phyloP scores from a whole-genome alignment of 768 basidiomycete genomes.

The Guyanaporus albipodus region DNA sequence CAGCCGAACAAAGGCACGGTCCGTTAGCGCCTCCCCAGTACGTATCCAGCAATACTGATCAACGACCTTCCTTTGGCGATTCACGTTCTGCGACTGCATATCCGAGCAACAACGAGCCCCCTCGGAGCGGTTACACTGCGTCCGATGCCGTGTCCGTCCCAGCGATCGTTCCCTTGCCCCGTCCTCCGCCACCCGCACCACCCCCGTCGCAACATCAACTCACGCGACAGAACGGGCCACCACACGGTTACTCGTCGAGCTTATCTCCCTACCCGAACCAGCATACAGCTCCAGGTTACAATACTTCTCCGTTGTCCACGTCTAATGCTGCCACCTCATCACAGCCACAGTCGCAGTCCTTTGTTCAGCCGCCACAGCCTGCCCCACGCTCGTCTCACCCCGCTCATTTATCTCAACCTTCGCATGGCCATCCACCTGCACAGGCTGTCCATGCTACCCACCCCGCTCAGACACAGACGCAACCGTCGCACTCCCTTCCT shows the following conservation, averaged over 20 bases:
- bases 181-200: slow-evolving; percentile 8
- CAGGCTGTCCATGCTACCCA: slow-evolving; percentile 16
- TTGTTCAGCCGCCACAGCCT: slow-evolving; percentile 9
- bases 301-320: slow-evolving; percentile 16
- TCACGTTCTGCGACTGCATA: slow-evolving; percentile 20
- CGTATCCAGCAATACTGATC: slow-evolving; percentile 13
- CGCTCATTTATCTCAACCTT: slow-evolving; percentile 12
- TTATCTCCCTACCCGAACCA: slow-evolving; percentile 13
- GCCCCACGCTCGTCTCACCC: slow-evolving; percentile 10
- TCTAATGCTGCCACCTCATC: slow-evolving; percentile 2
- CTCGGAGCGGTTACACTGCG: slow-evolving; percentile 12
- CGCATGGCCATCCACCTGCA: slow-evolving; percentile 16
- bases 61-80: slow-evolving; percentile 21
- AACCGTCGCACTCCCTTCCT: slow-evolving; percentile 26
- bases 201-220: slow-evolving; percentile 18
- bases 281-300: slow-evolving; percentile 12
- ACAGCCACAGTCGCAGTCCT: slow-evolving; percentile 30
- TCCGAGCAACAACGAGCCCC: slow-evolving; percentile 7
- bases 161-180: slow-evolving; percentile 17
- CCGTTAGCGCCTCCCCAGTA: slow-evolving; percentile 12
- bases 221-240: slow-evolving; percentile 17
- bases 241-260: slow-evolving; percentile 17
- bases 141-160: slow-evolving; percentile 16
- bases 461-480: slow-evolving; percentile 18
- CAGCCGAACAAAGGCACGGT: slow-evolving; percentile 20